Conservation (phyloP, 2,329 filamentous ascomycete species). For the Pseudogymnoascus sp. region DNA sequence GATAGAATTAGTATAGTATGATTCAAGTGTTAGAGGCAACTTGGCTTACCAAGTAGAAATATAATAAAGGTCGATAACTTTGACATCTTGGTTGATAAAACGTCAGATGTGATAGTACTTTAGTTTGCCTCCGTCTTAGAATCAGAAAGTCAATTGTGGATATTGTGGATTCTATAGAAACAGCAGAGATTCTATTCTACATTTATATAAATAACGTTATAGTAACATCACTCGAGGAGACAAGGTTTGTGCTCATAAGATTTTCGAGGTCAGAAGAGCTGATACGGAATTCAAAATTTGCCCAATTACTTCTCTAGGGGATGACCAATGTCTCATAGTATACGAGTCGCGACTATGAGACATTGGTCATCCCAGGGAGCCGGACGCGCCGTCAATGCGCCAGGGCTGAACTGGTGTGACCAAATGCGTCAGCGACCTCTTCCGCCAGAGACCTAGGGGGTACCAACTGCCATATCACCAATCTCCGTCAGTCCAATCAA, state of each 20-base stretch:
- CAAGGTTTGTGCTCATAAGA: neutral
- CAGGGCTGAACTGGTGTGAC: neutral
- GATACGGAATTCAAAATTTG: neutral
- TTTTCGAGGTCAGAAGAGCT: neutral
- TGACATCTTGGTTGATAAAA: neutral
- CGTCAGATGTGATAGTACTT: neutral
- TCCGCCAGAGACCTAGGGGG: too few relatives aligned
- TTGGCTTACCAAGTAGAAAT: neutral
- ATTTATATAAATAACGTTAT: neutral
- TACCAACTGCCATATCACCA: too few relatives aligned
- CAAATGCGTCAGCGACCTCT: too few relatives aligned
- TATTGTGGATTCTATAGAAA: too few relatives aligned
- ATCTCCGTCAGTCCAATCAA: too few relatives aligned
- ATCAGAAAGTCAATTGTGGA: too few relatives aligned
- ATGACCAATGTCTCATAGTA: neutral
- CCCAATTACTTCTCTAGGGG: too few relatives aligned
- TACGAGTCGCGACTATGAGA: too few relatives aligned
- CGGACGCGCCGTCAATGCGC: neutral
- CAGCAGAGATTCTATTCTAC: too few relatives aligned
- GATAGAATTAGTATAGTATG: neutral
- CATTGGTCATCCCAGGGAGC: too few relatives aligned
- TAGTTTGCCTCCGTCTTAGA: neutral
- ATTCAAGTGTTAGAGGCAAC: neutral
- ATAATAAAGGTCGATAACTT: neutral
- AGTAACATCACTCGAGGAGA: neutral